A percentile compares a stretch with the other conserved stretches of the same genome.
Conservation (phyloP, 2,329 filamentous ascomycete species). For the Hypoxylon sp. region DNA sequence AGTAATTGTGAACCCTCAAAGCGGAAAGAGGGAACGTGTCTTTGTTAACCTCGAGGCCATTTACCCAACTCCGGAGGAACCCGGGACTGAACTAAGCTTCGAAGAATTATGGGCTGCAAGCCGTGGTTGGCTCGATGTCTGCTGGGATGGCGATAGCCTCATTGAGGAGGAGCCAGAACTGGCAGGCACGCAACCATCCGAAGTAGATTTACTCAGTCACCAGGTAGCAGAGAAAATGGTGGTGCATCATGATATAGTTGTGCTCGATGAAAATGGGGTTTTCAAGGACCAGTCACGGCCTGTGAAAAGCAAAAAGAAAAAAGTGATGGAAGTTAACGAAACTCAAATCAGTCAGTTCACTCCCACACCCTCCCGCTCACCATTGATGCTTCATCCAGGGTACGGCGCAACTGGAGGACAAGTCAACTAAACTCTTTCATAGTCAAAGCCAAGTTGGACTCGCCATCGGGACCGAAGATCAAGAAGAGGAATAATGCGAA, state of each 20-base stretch:
- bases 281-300: slow-evolving; percentile 62
- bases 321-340: slow-evolving; percentile 87
- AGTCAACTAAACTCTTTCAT: slow-evolving; percentile 52
- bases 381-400: not conserved
- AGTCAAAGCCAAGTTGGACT: slow-evolving; percentile 96
- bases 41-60: slow-evolving; percentile 89
- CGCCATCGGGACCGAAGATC: slow-evolving; percentile 86
- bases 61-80: slow-evolving; percentile 82
- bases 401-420: not conserved
- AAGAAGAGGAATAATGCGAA: slow-evolving; percentile 76
- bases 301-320: slow-evolving; percentile 76
- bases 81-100: slow-evolving; percentile 85
- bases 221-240: slow-evolving; percentile 57
- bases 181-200: slow-evolving; percentile 43
- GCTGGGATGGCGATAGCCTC: slow-evolving; percentile 65
- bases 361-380: slow-evolving; percentile 1
- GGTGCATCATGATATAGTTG: slow-evolving; percentile 61
- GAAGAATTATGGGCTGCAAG: slow-evolving; percentile 89
- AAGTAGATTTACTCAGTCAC: slow-evolving; percentile 51
- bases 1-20: slow-evolving; percentile 85
- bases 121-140: slow-evolving; percentile 76
- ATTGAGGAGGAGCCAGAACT: slow-evolving; percentile 43
- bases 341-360: slow-evolving; percentile 86
- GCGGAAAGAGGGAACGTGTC: slow-evolving; percentile 86
- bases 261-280: slow-evolving; percentile 73